Evolutionary conservation across 192 early-diverging fungal species (phyloP).

Genomic region (Hyaloraphidium curvatum): DNA sequence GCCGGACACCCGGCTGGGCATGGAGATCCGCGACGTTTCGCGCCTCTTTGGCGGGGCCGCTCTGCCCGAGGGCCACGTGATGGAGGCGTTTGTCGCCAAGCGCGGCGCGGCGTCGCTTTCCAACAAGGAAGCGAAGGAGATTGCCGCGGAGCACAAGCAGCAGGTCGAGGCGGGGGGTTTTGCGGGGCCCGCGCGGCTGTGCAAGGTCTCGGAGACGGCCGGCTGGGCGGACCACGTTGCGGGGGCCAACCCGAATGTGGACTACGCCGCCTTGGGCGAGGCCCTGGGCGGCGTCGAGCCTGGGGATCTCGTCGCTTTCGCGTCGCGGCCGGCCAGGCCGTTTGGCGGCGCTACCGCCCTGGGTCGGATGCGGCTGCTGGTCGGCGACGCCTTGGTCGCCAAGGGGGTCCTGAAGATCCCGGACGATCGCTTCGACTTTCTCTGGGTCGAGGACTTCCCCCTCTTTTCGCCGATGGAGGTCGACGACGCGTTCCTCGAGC

Average conservation of each 20-base stretch:
- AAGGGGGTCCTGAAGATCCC: neutral
- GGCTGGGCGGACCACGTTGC: neutral
- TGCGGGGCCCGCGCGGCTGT: neutral
- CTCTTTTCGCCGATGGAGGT: conserved; percentile 56
- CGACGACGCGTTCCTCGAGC: conserved; percentile 13
- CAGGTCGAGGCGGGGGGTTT: neutral
- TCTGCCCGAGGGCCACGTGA: conserved; percentile 6
- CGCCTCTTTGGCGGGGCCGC: neutral
- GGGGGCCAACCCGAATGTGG: neutral
- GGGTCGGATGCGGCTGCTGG: conserved; percentile 32
- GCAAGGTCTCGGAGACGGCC: neutral
- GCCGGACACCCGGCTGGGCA: conserved; percentile 63
- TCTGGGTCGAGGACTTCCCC: conserved; percentile 82
- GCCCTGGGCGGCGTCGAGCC: conserved; percentile 11
- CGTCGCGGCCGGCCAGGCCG: conserved; percentile 14
- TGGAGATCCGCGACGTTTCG: conserved; percentile 29
- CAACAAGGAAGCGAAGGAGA: neutral
- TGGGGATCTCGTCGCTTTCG: conserved; percentile 19
- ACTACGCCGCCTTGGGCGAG: conserved; percentile 13
- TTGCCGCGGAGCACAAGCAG: neutral
- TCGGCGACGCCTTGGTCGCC: conserved; percentile 8
- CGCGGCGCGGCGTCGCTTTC: conserved; percentile 9
- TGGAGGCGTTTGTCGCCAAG: conserved; percentile 34
- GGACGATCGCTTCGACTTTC: conserved; percentile 30
- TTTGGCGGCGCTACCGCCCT: conserved; percentile 33